These are phyloP conservation scores for Xylariaceae sp. DNA, from an alignment of 2,329 filamentous ascomycete genomes.

Conservation along the genomic window DNA sequence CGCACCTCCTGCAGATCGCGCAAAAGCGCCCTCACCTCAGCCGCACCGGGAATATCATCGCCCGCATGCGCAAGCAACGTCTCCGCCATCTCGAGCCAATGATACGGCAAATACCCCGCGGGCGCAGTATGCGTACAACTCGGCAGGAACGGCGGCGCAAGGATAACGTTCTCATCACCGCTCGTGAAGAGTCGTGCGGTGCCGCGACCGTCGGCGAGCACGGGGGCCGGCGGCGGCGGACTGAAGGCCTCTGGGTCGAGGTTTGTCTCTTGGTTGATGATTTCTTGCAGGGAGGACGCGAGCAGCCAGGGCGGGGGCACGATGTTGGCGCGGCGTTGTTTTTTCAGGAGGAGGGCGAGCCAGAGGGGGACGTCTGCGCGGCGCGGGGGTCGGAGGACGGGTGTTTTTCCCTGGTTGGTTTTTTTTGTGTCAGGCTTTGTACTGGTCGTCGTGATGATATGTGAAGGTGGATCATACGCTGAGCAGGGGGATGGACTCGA, in stretches of 20 bases:
- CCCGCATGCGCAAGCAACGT: constrained; percentile 77
- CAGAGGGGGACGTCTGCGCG: constrained; percentile 78
- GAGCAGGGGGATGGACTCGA: constrained; percentile 80
- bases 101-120: constrained; percentile 73
- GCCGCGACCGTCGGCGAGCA: constrained; percentile 43
- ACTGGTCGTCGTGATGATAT: too few species aligned
- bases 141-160: constrained; percentile 72
- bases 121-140: constrained; percentile 67
- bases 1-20: constrained; percentile 81
- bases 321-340: constrained; percentile 90
- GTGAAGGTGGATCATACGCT: constrained; percentile 59
- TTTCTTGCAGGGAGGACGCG: constrained; percentile 65
- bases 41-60: constrained; percentile 72
- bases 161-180: constrained; percentile 25
- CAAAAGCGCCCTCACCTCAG: constrained; percentile 68
- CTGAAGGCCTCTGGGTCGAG: constrained; percentile 68
- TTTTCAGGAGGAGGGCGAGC: constrained; percentile 92
- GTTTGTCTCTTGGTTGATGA: constrained; percentile 77
- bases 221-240: constrained; percentile 64
- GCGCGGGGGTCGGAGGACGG: constrained; percentile 72
- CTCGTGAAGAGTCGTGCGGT: constrained; percentile 34
- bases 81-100: constrained; percentile 90
- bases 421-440: background rate
- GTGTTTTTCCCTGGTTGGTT: constrained; percentile 63
- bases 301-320: constrained; percentile 85